Evolutionary conservation across 225 moss, liverwort and hornwort species (phyloP), one percentile per base, ranked within the genome.

Genomic region (Polytrichum formosum): DNA sequence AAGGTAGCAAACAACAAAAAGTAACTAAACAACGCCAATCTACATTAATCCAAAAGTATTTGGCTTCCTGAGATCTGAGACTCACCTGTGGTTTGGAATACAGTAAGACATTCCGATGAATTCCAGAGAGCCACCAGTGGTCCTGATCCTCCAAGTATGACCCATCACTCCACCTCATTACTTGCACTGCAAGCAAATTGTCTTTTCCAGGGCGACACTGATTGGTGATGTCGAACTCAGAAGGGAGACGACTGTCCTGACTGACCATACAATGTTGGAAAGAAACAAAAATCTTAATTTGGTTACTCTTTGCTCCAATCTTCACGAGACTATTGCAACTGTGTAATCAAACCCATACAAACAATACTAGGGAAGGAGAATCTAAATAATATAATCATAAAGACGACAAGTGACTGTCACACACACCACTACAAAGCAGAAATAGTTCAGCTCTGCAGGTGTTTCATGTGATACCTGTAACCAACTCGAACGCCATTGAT

Each of bases 61-160:
- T 22, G 22, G n/a, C 16, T 58, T 58, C 58, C 58, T 56, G 56
- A 6, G 58, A 37, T 37, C 37, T 65, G 19, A 69, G 76, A 29
- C 67, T 58, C 58, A 90, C 90, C 87, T 94, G 82, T 13, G 98
- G 94, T 75, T 98, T 98, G 22, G 98, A 80, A 65, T 81, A 86
- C 53, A 98, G 31, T 18, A 83, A 63, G 20, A 98, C 94, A 67
- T 91, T 94, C 26, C 98, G 87, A 70, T 94, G 94, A 75, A 98
- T 98, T 70, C 98, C 98, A 55, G 98, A 98, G 31, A 98, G 92
- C 98, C 94, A 98, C 98, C 98, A 98, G 62, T 98, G 98, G 53
- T 98, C 98, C 76, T 98, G 98, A 72, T 98, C 98, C 87, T 98
- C 98, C 64, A 98, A 82, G 77, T 98, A 98, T n/a, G 98, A 98